Conservation (phyloP, 164 flowering plant genomes). For the Stephania japonica region DNA sequence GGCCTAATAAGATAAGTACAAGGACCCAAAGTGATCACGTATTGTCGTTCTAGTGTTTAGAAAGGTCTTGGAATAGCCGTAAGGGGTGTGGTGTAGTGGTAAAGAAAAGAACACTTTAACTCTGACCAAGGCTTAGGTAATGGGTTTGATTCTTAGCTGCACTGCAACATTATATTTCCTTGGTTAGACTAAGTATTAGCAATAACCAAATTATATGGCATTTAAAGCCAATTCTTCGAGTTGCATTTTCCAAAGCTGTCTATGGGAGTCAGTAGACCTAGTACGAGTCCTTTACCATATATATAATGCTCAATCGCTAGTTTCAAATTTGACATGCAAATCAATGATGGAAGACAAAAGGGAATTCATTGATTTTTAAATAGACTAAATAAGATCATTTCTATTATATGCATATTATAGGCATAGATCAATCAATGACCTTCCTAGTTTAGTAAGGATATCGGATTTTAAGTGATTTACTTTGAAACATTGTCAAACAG, state of each 20-base stretch:
- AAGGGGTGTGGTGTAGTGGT: too few species aligned
- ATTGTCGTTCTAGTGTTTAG: neutral
- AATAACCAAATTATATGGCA: neutral
- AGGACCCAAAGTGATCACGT: neutral
- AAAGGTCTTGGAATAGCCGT: neutral
- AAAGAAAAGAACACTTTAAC: too few species aligned
- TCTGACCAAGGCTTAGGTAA: too few species aligned
- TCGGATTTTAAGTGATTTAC: neutral
- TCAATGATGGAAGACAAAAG: neutral
- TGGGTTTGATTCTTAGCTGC: too few species aligned
- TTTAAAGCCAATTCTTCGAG: neutral
- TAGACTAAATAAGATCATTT: neutral
- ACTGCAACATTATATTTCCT: too few species aligned
- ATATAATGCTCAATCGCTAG: neutral
- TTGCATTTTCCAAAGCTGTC: neutral
- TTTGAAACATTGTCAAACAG: constrained; percentile 29
- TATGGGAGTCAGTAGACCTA: neutral
- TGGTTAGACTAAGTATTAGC: neutral
- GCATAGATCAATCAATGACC: neutral
- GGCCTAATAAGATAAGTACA: neutral
- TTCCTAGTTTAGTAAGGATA: neutral
- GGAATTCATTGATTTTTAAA: neutral
- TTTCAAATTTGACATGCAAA: neutral
- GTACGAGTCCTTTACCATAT: neutral
- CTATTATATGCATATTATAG: neutral